phyloP scores from a whole-genome alignment of 2,329 filamentous ascomycete genomes.

The Verticillium dahliae region DNA sequence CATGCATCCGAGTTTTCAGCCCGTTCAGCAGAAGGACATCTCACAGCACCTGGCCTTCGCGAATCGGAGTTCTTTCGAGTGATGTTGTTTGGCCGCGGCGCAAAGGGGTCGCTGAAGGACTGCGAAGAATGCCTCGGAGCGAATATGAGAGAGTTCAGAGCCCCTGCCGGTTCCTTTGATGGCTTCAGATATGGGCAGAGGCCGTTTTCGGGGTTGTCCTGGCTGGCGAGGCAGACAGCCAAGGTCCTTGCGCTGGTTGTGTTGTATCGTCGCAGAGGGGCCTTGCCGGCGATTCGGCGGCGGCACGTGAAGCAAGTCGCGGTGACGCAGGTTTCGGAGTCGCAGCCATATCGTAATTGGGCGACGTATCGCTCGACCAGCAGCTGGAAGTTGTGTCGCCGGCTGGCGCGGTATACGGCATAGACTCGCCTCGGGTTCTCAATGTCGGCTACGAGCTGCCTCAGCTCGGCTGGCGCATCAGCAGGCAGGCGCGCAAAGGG shows the following conservation, averaged over 20 bases:
- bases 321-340: conserved; percentile 59
- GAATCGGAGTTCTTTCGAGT: conserved; percentile 3
- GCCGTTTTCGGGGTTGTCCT: conserved; percentile 66
- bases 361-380: conserved; percentile 64
- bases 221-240: conserved; percentile 72
- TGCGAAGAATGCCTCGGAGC: conserved; percentile 18
- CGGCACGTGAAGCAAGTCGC: conserved; percentile 77
- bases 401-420: conserved; percentile 51
- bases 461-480: conserved; percentile 54
- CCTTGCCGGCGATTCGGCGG: conserved; percentile 57
- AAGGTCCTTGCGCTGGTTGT: conserved; percentile 75
- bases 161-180: conserved; percentile 35
- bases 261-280: conserved; percentile 72
- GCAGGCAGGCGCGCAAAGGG: conserved; percentile 52
- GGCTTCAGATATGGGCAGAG: conserved; percentile 53
- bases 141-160: conserved; percentile 41
- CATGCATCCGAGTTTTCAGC: background rate
- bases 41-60: background rate
- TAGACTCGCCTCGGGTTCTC: conserved; percentile 57
- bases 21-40: background rate
- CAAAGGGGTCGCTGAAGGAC: conserved; percentile 9
- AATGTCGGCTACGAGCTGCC: conserved; percentile 47
- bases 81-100: conserved; percentile 7
- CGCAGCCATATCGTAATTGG: conserved; percentile 79
- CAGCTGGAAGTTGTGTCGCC: conserved; percentile 58